These are phyloP conservation scores for Betula pendula DNA, from an alignment of 306 rosid species.

Conservation along the genomic window DNA sequence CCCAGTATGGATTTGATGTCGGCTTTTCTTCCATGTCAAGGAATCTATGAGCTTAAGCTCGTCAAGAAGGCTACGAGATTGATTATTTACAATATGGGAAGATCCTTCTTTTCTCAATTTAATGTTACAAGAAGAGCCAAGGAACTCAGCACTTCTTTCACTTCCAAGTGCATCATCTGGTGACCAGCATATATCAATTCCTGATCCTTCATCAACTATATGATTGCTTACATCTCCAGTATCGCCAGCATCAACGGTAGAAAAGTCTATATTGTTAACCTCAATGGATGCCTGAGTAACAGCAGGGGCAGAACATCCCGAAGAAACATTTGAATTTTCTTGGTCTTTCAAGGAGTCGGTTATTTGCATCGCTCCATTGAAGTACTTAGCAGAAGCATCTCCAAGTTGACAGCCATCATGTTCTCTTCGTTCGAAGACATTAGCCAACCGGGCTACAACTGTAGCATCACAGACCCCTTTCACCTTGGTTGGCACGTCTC, in stretches of 20 bases:
- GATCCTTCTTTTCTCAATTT: constrained; percentile 31
- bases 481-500: constrained; percentile 61
- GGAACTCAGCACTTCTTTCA: constrained; percentile 42
- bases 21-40: constrained; percentile 52
- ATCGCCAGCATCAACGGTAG: constrained; percentile 39
- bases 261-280: constrained; percentile 45
- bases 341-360: constrained; percentile 39
- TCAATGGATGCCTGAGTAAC: constrained; percentile 48
- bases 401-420: constrained; percentile 34
- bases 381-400: constrained; percentile 32
- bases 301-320: constrained; percentile 55
- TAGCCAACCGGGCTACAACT: constrained; percentile 32
- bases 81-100: constrained; percentile 34
- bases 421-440: constrained; percentile 33
- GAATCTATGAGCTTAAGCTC: constrained; percentile 62
- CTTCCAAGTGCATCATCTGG: constrained; percentile 53
- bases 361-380: constrained; percentile 25
- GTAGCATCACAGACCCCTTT: constrained; percentile 41
- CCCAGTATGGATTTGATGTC: constrained; percentile 32
- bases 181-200: constrained; percentile 51
- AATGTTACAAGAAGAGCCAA: constrained; percentile 35
- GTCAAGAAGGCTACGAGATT: constrained; percentile 52
- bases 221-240: constrained; percentile 40
- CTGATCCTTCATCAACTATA: constrained; percentile 58
- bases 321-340: constrained; percentile 54